phyloP scores from a whole-genome alignment of 495 filamentous ascomycete genomes.

The Aspergillus bertholletiae region DNA sequence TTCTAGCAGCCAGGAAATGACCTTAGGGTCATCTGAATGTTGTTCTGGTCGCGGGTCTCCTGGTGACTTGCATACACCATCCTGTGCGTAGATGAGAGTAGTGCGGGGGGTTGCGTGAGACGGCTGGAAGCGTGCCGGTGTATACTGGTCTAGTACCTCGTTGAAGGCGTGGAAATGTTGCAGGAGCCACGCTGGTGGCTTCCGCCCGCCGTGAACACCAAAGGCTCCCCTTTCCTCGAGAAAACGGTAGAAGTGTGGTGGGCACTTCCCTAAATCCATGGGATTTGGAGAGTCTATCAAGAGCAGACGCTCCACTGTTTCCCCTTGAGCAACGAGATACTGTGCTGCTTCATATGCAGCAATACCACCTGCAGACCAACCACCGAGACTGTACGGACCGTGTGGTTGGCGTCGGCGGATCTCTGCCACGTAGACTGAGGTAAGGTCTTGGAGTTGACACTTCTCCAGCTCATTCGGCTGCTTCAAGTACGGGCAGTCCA shows the following conservation, averaged over 20 bases:
- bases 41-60: neutral
- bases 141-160: neutral
- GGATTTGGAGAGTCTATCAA: conserved; percentile 6
- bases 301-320: neutral
- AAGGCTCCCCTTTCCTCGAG: neutral
- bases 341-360: conserved; percentile 3
- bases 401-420: neutral
- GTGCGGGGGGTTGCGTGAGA: neutral
- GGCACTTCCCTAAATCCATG: neutral
- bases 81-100: neutral
- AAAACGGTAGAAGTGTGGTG: neutral
- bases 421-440: neutral
- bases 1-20: neutral
- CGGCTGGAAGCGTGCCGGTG: neutral
- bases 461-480: neutral
- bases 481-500: conserved; percentile 13
- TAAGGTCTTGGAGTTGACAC: neutral
- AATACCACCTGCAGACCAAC: conserved; percentile 8
- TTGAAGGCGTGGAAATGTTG: neutral
- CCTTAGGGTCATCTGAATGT: neutral
- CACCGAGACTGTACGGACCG: conserved; percentile 1
- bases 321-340: neutral
- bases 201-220: neutral
- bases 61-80: neutral
- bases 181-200: neutral